Percentiles rank a stretch among this genome's conserved stretches.
Conservation (phyloP, 768 basidiomycete genomes). For the Agaricus sinodeliciosus region DNA sequence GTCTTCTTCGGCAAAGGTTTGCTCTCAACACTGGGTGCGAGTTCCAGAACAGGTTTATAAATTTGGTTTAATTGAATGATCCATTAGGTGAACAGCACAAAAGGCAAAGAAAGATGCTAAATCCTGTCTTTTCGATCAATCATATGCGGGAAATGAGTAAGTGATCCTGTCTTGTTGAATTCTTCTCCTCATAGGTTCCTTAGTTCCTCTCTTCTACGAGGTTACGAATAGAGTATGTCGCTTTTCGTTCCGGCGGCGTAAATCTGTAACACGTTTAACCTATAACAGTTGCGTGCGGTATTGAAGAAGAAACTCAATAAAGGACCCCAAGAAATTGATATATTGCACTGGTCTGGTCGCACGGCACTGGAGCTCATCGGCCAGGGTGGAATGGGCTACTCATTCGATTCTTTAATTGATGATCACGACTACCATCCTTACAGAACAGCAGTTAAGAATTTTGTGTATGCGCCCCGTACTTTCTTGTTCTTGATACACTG, state of each 20-base stretch:
- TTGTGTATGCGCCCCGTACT: constrained; percentile 20
- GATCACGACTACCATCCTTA: constrained; percentile 25
- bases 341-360: constrained; percentile 20
- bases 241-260: too few relatives aligned
- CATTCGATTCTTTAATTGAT: constrained; percentile 23
- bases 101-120: constrained; percentile 29
- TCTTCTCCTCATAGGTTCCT: neutral
- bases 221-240: constrained; percentile 22
- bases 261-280: neutral
- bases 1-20: constrained; percentile 18
- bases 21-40: constrained; percentile 17
- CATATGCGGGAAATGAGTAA: constrained; percentile 31
- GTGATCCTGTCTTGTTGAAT: neutral
- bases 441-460: constrained; percentile 21
- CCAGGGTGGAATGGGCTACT: constrained; percentile 24
- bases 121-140: constrained; percentile 27
- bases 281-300: constrained; percentile 18
- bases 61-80: neutral
- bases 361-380: constrained; percentile 25
- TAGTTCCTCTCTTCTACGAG: constrained; percentile 32
- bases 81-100: constrained; percentile 9
- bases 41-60: neutral
- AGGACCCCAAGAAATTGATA: constrained; percentile 15
- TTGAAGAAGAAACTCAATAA: constrained; percentile 20
- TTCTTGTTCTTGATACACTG: neutral